A percentile compares a stretch with the other conserved stretches of the same genome.
These are phyloP conservation scores for Pythium myriotylum DNA, from an alignment of 352 stramenopile species.

Conservation along the genomic window DNA sequence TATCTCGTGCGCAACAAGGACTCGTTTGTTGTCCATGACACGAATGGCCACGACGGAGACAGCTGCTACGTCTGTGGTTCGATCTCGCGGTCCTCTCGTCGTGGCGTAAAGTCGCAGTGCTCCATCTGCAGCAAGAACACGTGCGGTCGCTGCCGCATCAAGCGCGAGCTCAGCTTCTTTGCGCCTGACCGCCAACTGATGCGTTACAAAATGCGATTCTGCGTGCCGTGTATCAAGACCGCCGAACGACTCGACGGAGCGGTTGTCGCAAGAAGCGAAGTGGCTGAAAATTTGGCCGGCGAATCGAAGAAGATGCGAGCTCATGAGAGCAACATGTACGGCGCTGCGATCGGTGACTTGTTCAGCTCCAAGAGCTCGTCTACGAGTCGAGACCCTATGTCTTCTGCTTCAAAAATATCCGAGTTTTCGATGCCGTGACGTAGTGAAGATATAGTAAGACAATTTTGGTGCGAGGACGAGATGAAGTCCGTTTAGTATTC, in stretches of 20 bases:
- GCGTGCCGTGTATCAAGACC: slow-evolving; percentile 4
- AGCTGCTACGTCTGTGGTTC: slow-evolving; percentile 5
- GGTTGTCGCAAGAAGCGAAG: neutral
- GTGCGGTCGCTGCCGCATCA: slow-evolving; percentile 7
- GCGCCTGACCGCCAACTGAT: slow-evolving; percentile 3
- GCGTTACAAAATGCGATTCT: slow-evolving; percentile 4
- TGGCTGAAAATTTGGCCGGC: neutral
- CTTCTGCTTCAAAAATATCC: neutral
- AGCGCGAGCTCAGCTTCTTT: slow-evolving; percentile 8
- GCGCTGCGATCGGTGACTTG: no score
- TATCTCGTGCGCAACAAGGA: slow-evolving; percentile 33
- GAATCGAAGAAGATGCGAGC: no score
- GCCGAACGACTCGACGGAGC: slow-evolving; percentile 1
- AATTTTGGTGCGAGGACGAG: no score
- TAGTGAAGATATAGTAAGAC: neutral
- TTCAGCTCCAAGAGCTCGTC: no score
- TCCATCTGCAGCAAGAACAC: slow-evolving; percentile 1
- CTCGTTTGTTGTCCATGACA: neutral
- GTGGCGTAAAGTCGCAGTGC: slow-evolving; percentile 12
- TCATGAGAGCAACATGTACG: no score
- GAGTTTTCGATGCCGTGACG: neutral
- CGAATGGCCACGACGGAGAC: neutral
- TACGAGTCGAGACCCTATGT: neutral
- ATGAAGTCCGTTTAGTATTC: no score
- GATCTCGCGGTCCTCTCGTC: neutral